Evolutionary conservation across 495 filamentous ascomycete genomes (phyloP).

Genomic region (Xylaria flabelliformis): DNA sequence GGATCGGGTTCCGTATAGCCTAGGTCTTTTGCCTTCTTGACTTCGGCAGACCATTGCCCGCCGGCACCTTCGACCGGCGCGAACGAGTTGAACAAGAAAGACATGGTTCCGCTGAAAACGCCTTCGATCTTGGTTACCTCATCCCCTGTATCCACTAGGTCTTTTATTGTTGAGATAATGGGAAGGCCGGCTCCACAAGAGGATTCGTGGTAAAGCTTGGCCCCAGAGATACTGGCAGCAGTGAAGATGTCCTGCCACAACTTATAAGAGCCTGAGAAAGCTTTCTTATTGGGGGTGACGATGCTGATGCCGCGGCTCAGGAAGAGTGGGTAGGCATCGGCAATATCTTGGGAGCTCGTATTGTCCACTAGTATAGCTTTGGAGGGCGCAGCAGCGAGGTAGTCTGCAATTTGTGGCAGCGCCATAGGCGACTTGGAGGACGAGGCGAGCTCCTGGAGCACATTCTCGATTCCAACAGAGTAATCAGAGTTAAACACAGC

Average conservation of each 20-base stretch:
- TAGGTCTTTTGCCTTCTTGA: constrained; percentile 87
- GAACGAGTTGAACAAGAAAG: constrained; percentile 95
- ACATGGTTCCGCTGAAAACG: constrained; percentile 95
- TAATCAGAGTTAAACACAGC: constrained; percentile 70
- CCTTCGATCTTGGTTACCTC: constrained; percentile 88
- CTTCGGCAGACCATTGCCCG: constrained; percentile 85
- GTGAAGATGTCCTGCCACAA: constrained; percentile 85
- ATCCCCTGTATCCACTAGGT: constrained; percentile 89
- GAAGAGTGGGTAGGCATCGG: constrained; percentile 77
- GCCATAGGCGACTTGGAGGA: constrained; percentile 64
- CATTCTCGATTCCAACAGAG: constrained; percentile 61
- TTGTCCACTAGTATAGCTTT: constrained; percentile 88
- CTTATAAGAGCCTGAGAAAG: constrained; percentile 76
- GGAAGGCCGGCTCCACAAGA: constrained; percentile 92
- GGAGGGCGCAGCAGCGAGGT: constrained; percentile 71
- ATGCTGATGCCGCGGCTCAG: constrained; percentile 81
- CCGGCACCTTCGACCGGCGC: constrained; percentile 72
- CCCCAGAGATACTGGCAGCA: constrained; percentile 65
- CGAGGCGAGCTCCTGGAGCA: constrained; percentile 59
- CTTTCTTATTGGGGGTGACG: constrained; percentile 98
- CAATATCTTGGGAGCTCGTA: constrained; percentile 83
- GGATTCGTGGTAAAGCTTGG: constrained; percentile 89
- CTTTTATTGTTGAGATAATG: constrained; percentile 87
- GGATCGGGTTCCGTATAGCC: constrained; percentile 98
- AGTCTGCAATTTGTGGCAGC: constrained; percentile 71